A percentile compares a stretch with the other conserved stretches of the same genome.
Conservation (phyloP, 768 basidiomycete species). For the Boletus eberwhitei region DNA sequence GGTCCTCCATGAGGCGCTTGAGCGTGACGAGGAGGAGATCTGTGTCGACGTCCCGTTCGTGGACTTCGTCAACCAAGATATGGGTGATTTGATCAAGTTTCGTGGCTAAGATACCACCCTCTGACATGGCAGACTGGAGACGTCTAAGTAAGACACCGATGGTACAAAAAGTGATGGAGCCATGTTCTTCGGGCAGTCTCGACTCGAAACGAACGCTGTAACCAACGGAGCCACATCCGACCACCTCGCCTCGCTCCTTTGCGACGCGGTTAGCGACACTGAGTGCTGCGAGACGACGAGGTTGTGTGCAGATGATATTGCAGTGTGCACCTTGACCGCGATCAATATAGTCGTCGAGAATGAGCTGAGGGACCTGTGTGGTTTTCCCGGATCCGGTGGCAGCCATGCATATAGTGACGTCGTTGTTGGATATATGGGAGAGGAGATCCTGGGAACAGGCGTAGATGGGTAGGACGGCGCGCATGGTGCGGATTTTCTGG, state of each 20-base stretch:
- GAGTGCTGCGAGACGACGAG: slow-evolving; percentile 86
- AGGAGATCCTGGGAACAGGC: slow-evolving; percentile 65
- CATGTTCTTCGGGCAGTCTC: slow-evolving; percentile 73
- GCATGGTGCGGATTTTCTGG: slow-evolving; percentile 63
- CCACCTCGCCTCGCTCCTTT: slow-evolving; percentile 72
- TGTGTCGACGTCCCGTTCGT: slow-evolving; percentile 93
- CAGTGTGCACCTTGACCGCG: slow-evolving; percentile 77
- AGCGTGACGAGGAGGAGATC: slow-evolving; percentile 87
- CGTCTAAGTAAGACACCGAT: slow-evolving; percentile 87
- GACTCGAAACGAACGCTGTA: slow-evolving; percentile 92
- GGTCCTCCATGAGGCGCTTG: slow-evolving; percentile 74
- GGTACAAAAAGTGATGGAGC: slow-evolving; percentile 89
- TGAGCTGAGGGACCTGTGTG: slow-evolving; percentile 90
- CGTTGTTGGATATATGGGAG: slow-evolving; percentile 65
- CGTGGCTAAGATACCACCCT: slow-evolving; percentile 32
- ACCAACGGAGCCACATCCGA: slow-evolving; percentile 70
- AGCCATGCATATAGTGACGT: slow-evolving; percentile 87
- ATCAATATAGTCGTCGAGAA: slow-evolving; percentile 80
- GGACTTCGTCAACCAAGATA: slow-evolving; percentile 92
- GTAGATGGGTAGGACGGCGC: slow-evolving; percentile 72
- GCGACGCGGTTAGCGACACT: slow-evolving; percentile 90
- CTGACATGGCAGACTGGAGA: slow-evolving; percentile 70
- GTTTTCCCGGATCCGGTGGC: slow-evolving; percentile 93
- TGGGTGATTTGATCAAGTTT: slow-evolving; percentile 79
- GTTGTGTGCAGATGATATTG: slow-evolving; percentile 92